These are phyloP conservation scores for Erodium texanum DNA, from an alignment of 441 rosid genomes.

Conservation along the genomic window DNA sequence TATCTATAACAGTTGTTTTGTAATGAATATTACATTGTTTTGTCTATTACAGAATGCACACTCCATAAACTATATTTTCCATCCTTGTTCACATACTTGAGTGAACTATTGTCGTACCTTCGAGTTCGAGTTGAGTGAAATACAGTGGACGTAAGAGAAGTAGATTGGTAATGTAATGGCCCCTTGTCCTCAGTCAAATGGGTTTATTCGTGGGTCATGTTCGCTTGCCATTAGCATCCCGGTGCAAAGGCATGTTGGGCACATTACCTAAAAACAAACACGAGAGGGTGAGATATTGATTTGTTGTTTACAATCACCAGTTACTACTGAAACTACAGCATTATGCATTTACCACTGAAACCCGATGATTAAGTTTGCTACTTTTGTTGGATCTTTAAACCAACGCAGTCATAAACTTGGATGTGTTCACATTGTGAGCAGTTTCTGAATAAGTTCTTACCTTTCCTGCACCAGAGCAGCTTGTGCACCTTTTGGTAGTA, in stretches of 20 bases:
- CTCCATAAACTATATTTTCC: background rate
- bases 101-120: background rate
- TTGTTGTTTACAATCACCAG: background rate
- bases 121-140: no score
- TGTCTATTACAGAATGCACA: no score
- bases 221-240: slow-evolving; percentile 74
- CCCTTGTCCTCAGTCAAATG: slow-evolving; percentile 37
- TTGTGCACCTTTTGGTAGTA: slow-evolving; percentile 54
- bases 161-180: background rate
- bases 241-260: slow-evolving; percentile 73
- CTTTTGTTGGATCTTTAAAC: background rate
- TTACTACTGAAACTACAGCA: no score
- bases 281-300: background rate
- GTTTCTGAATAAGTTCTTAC: slow-evolving; percentile 22
- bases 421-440: background rate
- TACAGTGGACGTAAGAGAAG: background rate
- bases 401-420: background rate
- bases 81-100: background rate
- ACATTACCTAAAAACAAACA: slow-evolving; percentile 46
- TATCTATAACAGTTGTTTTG: no score
- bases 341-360: background rate
- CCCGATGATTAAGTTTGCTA: background rate
- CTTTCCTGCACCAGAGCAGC: slow-evolving; percentile 96
- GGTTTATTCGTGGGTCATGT: slow-evolving; percentile 59
- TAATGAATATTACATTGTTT: no score